Base-by-base conservation (phyloP, 2,329 filamentous ascomycete species). In the Colletotrichum gigasporum region DNA sequence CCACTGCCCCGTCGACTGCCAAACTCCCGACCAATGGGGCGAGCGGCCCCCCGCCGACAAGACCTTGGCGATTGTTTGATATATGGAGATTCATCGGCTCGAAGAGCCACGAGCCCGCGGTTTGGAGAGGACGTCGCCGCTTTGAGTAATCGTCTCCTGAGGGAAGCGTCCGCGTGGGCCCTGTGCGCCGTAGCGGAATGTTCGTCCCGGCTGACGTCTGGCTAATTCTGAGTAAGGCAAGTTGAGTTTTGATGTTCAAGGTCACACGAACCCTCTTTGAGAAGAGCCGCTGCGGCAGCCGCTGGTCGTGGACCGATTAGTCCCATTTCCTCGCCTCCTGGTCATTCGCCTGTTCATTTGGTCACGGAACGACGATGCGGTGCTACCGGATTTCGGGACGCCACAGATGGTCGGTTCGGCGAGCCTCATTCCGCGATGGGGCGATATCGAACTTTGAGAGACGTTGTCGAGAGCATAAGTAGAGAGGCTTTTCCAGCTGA, bases 31-130 rank as follows among this genome's bases (percentile, higher is more conserved):
- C 48, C 48, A 64, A 61, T 61, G 5, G 5, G 12, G 10, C 12
- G 16, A 16, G 2, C 10, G n/a, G 16, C 32, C 18, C 47, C 35
- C 48, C 22, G 48, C 16, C 10, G 14, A 64, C 61, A 64, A 64
- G 61, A 37, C 34, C 61, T 64, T 64, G 61, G 61, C 61, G 2
- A 30, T 6, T 30, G 26, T 61, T 61, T 37, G 34, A 44, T 30
- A 54, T 50, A 48, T n/a, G 48, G 6, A 37, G 14, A 16, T 35
- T 54, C n/a, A n/a, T 24, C 56, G 56, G 47, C 22, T 10, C 42
- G 14, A 48, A 5, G 34, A 22, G 11, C 34, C 14, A 24, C 16
- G n/a, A 18, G 11, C 12, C 30, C 47, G 41, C 6, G 14, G 7
- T n/a, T n/a, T 10, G n/a, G 5, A n/a, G 39, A 5, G 30, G 14